phyloP scores from a whole-genome alignment of 148 eudicot genomes.

The Cornus controversa region DNA sequence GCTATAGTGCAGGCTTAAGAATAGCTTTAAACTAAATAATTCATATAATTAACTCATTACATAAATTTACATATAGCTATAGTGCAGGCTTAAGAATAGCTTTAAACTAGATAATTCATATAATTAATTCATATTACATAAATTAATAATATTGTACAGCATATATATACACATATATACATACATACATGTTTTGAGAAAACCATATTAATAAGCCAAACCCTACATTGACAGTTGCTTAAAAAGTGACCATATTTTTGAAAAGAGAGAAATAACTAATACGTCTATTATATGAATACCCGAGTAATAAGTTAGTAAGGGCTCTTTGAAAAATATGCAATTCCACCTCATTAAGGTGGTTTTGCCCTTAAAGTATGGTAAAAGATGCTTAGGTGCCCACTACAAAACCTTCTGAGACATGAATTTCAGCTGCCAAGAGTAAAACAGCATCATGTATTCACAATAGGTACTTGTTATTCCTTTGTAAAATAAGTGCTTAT shows the following conservation, averaged over 20 bases:
- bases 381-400: background rate
- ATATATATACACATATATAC: background rate
- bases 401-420: background rate
- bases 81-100: no score
- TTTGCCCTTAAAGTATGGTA: background rate
- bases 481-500: no score
- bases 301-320: no score
- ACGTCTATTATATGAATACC: no score
- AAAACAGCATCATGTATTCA: background rate
- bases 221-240: background rate
- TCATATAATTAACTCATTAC: background rate
- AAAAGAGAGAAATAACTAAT: no score
- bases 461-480: background rate
- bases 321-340: no score
- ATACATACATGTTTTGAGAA: background rate
- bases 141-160: background rate
- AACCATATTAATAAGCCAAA: background rate
- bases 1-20: no score
- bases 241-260: background rate
- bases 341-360: background rate
- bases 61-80: no score
- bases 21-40: no score
- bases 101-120: no score
- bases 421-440: background rate
- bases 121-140: background rate